Percentiles rank a stretch among this genome's conserved stretches.
Conservation (phyloP, 106 monocot species). For the Phalaenopsis aphrodite region DNA sequence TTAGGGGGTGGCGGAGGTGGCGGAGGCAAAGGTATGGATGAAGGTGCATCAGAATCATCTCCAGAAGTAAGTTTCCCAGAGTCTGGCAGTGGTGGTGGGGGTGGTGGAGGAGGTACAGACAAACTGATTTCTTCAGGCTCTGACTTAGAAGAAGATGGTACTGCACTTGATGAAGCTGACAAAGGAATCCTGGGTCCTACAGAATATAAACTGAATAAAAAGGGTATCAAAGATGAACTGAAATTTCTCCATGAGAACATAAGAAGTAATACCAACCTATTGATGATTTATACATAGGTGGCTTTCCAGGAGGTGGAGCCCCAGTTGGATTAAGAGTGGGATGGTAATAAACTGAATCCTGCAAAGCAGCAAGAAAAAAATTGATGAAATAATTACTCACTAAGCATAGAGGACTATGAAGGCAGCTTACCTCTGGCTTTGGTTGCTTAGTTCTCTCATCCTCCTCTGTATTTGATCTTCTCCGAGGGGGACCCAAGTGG, state of each 20-base stretch:
- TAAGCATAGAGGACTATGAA: background rate
- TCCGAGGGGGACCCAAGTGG: slow-evolving; percentile 77
- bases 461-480: slow-evolving; percentile 66
- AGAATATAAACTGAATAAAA: slow-evolving; percentile 5
- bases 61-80: slow-evolving; percentile 25
- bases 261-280: slow-evolving; percentile 45
- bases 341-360: slow-evolving; percentile 99
- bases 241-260: slow-evolving; percentile 3
- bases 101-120: slow-evolving; percentile 61
- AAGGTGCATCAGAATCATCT: slow-evolving; percentile 29
- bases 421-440: slow-evolving; percentile 68
- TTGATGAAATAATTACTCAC: background rate
- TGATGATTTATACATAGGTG: slow-evolving; percentile 97
- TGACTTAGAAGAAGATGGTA: slow-evolving; percentile 49
- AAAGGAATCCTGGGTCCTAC: slow-evolving; percentile 64
- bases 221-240: slow-evolving; percentile 2
- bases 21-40: slow-evolving; percentile 52
- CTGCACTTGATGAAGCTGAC: slow-evolving; percentile 35
- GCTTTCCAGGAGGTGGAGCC: slow-evolving; percentile 98
- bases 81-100: slow-evolving; percentile 49
- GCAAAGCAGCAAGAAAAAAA: slow-evolving; percentile 8
- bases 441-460: slow-evolving; percentile 67
- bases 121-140: slow-evolving; percentile 52
- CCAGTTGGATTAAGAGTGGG: slow-evolving; percentile 95
- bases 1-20: slow-evolving; percentile 50